Conservation (phyloP, 441 rosid genomes). For the Gossypium lobatum region DNA sequence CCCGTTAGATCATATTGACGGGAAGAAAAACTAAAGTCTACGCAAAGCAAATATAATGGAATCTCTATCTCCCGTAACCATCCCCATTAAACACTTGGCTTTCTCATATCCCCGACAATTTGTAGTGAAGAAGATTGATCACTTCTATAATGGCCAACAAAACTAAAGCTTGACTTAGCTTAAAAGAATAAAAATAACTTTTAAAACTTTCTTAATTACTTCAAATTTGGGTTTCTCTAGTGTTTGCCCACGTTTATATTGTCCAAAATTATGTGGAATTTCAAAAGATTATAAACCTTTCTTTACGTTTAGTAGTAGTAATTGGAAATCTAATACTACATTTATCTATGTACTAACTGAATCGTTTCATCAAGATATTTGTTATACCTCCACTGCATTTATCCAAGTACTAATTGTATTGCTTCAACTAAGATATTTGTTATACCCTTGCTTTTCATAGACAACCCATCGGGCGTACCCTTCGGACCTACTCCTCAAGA, state of each 20-base stretch:
- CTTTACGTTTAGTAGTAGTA: too few species aligned
- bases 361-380: too few species aligned
- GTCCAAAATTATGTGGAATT: not conserved
- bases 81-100: conserved; percentile 4
- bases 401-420: not conserved
- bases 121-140: conserved; percentile 10
- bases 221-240: not conserved
- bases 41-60: conserved; percentile 6
- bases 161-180: not conserved
- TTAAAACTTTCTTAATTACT: not conserved
- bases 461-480: too few species aligned
- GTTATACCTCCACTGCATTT: not conserved
- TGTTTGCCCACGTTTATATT: not conserved
- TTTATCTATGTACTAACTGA: too few species aligned
- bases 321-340: too few species aligned
- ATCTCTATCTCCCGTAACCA: not conserved
- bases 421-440: too few species aligned
- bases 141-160: conserved; percentile 9
- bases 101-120: conserved; percentile 11
- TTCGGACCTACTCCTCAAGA: too few species aligned
- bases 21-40: not conserved
- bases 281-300: not conserved
- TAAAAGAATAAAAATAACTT: not conserved
- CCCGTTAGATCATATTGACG: too few species aligned
- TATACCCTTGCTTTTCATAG: too few species aligned